phyloP scores from a whole-genome alignment of 108 stramenopile genomes.

The Nitzschia sp. region DNA sequence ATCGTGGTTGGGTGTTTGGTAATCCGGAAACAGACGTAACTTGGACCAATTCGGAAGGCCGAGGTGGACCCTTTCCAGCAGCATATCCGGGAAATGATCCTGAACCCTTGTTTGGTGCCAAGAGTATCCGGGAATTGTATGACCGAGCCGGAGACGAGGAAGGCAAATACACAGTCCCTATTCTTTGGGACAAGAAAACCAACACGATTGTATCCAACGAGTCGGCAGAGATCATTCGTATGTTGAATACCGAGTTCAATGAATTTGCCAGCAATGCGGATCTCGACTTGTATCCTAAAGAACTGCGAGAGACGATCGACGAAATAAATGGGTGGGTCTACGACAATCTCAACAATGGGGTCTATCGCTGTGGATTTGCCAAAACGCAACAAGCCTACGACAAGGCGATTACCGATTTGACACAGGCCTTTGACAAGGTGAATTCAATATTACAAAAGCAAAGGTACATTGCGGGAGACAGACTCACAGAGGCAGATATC shows the following conservation, averaged over 20 bases:
- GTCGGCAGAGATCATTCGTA: constrained; percentile 91
- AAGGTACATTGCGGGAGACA: constrained; percentile 68
- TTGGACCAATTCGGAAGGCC: constrained; percentile 59
- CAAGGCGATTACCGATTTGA: constrained; percentile 77
- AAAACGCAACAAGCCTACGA: constrained; percentile 88
- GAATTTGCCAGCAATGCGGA: constrained; percentile 47
- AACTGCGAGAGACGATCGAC: constrained; percentile 64
- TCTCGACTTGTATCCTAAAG: constrained; percentile 82
- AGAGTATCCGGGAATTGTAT: constrained; percentile 49
- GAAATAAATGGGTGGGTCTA: constrained; percentile 88
- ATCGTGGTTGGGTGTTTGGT: constrained; percentile 94
- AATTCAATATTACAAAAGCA: constrained; percentile 63
- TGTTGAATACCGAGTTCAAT: constrained; percentile 86
- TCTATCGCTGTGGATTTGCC: constrained; percentile 93
- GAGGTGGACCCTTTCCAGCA: constrained; percentile 73
- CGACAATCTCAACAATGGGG: constrained; percentile 86
- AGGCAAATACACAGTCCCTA: constrained; percentile 94
- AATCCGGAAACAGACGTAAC: constrained; percentile 47
- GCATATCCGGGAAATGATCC: constrained; percentile 70
- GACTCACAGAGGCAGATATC: constrained; percentile 88
- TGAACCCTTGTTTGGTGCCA: constrained; percentile 51
- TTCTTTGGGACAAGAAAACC: constrained; percentile 91
- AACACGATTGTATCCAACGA: constrained; percentile 93
- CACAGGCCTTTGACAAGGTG: constrained; percentile 68
- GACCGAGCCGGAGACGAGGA: constrained; percentile 56